Evolutionary conservation across 1,284 basidiomycete genomes (phyloP).

Genomic region (Neotropicomus parvogracilis): DNA sequence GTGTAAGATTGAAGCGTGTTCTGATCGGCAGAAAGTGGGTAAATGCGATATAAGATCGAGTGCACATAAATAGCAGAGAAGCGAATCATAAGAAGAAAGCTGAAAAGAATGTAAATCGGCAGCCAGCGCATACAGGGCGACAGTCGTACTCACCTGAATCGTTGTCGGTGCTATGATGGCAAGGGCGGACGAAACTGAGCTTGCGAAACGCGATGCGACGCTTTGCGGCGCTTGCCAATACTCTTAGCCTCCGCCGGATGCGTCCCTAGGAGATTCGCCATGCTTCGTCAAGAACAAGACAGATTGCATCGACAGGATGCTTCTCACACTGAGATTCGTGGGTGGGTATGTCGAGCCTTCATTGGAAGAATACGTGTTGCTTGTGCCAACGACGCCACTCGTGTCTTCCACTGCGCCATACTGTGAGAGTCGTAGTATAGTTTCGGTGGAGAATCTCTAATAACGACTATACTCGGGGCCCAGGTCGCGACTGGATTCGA

Average conservation of each 20-base stretch:
- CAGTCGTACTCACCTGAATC: slow-evolving; percentile 25
- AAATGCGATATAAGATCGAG: slow-evolving; percentile 3
- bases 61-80: neutral
- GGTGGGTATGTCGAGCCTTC: slow-evolving; percentile 10
- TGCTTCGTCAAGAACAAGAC: neutral
- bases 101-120: slow-evolving; percentile 2
- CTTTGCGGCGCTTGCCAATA: slow-evolving; percentile 17
- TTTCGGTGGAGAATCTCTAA: slow-evolving; percentile 30
- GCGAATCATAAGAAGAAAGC: slow-evolving; percentile 18
- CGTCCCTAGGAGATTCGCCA: slow-evolving; percentile 13
- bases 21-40: neutral
- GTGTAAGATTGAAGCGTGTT: neutral
- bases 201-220: slow-evolving; percentile 21
- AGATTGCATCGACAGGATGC: neutral
- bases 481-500: neutral
- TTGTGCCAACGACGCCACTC: neutral
- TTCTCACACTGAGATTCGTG: slow-evolving; percentile 22
- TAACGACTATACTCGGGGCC: neutral
- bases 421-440: slow-evolving; percentile 14
- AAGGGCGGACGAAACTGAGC: slow-evolving; percentile 16
- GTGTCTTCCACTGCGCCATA: slow-evolving; percentile 7
- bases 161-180: slow-evolving; percentile 18
- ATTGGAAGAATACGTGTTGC: slow-evolving; percentile 1
- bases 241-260: slow-evolving; percentile 19
- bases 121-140: neutral